Conservation (phyloP, 805 yeast genomes). For the Blastobotrys peoriensis region DNA sequence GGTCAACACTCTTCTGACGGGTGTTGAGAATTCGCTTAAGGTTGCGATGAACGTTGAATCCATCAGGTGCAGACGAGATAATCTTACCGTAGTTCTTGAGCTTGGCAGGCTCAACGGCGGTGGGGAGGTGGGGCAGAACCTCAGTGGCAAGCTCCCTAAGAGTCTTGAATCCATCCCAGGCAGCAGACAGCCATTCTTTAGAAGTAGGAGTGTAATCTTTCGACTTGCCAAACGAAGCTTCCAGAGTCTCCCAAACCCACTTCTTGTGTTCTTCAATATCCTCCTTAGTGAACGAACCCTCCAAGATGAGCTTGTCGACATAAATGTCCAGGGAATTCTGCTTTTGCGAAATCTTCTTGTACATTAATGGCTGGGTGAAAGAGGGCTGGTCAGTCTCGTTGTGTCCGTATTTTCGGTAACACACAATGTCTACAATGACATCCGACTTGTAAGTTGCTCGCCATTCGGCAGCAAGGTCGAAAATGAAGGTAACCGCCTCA, state of each 20-base stretch:
- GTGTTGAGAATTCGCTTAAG: constrained; percentile 86
- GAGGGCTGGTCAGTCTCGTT: constrained; percentile 99
- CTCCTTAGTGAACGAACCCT: constrained; percentile 82
- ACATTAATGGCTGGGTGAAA: constrained; percentile 98
- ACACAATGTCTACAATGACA: constrained; percentile 93
- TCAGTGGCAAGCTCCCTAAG: constrained; percentile 96
- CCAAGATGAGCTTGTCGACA: constrained; percentile 68
- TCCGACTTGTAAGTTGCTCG: constrained; percentile 95
- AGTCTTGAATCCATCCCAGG: constrained; percentile 98
- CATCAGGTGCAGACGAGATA: constrained; percentile 78
- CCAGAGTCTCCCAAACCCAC: constrained; percentile 95
- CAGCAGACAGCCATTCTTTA: constrained; percentile 96
- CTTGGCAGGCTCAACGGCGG: constrained; percentile 68
- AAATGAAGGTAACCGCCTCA: constrained; percentile 85
- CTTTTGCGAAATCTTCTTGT: constrained; percentile 83
- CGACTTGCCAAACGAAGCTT: constrained; percentile 81
- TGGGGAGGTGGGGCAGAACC: constrained; percentile 91
- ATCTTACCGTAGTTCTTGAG: constrained; percentile 73
- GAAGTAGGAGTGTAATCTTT: constrained; percentile 87
- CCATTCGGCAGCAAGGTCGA: constrained; percentile 98
- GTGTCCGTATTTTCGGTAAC: constrained; percentile 98
- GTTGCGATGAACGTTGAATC: constrained; percentile 88
- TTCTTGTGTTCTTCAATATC: constrained; percentile 94
- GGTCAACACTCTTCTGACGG: constrained; percentile 79
- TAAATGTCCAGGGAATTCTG: constrained; percentile 83